phyloP scores from a whole-genome alignment of 345 rosid genomes.

The Raphanus raphanistrum region DNA sequence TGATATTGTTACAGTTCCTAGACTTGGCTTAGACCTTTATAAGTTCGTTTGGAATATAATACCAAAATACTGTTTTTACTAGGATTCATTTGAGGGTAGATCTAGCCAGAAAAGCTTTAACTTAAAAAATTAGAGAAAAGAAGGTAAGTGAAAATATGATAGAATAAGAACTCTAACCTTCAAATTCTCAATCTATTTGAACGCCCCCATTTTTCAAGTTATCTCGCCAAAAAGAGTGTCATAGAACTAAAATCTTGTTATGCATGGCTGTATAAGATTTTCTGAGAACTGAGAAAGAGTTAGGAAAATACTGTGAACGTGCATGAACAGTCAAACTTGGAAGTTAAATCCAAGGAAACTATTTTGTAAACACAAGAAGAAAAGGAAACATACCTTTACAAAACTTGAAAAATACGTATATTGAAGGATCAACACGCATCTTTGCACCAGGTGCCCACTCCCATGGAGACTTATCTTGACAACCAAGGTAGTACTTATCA shows the following conservation, averaged over 20 bases:
- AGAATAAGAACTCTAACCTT: background rate
- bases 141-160: background rate
- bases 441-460: conserved; percentile 63
- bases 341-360: background rate
- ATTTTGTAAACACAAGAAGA: conserved; percentile 5
- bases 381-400: conserved; percentile 60
- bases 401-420: conserved; percentile 68
- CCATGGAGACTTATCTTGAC: conserved; percentile 64
- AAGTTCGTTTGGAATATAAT: conserved; percentile 9
- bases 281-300: conserved; percentile 36
- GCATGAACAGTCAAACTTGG: conserved; percentile 22
- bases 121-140: background rate
- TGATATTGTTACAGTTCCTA: background rate
- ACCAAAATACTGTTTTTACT: conserved; percentile 1
- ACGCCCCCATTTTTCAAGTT: no score
- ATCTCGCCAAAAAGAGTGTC: no score
- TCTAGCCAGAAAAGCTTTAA: conserved; percentile 48
- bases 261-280: conserved; percentile 63
- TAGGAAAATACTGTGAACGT: background rate
- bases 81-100: conserved; percentile 13
- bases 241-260: conserved; percentile 45
- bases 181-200: no score
- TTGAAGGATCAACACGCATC: conserved; percentile 83
- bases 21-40: background rate
- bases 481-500: conserved; percentile 55